Evolutionary conservation across 345 rosid species (phyloP).

Genomic region (Rhizophora apiculata): DNA sequence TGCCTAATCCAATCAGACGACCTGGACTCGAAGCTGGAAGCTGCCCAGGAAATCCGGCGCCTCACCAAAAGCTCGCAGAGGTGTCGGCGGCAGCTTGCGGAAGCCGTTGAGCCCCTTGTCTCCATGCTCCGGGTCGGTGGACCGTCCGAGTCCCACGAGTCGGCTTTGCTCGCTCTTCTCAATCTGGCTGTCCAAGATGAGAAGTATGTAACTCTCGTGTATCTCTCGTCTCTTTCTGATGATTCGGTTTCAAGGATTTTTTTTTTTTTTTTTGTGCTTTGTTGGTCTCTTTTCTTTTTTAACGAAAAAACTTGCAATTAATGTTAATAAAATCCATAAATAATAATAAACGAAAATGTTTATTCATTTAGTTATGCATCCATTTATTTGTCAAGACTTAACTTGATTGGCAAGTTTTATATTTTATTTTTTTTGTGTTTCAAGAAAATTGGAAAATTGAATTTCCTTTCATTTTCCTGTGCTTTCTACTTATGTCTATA

Average conservation of each 20-base stretch:
- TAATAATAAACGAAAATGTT: too few species aligned
- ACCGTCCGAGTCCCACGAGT: conserved; percentile 47
- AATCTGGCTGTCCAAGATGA: conserved; percentile 98
- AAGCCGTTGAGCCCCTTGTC: conserved; percentile 71
- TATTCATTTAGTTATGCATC: too few species aligned
- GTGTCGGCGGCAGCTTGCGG: conserved; percentile 76
- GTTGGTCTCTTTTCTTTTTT: too few species aligned
- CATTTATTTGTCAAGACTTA: too few species aligned
- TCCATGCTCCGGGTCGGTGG: conserved; percentile 59
- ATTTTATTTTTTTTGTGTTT: too few species aligned
- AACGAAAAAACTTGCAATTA: too few species aligned
- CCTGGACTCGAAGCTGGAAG: conserved; percentile 56
- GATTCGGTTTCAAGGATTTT: too few species aligned
- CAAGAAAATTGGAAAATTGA: too few species aligned
- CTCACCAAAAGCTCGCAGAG: conserved; percentile 84
- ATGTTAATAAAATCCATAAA: too few species aligned
- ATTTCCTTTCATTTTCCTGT: too few species aligned
- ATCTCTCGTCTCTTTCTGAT: background rate
- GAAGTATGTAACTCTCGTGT: conserved; percentile 41
- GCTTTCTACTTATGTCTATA: too few species aligned
- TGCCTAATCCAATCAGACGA: conserved; percentile 49
- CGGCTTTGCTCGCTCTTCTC: conserved; percentile 88
- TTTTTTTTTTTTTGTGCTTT: conserved; percentile 3
- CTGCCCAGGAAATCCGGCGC: conserved; percentile 84
- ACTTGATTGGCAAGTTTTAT: too few species aligned